Evolutionary conservation across 768 basidiomycete genomes (phyloP), one percentile per base, ranked within the genome.

Genomic region (Tylopilus plumbeoviolaceoides): DNA sequence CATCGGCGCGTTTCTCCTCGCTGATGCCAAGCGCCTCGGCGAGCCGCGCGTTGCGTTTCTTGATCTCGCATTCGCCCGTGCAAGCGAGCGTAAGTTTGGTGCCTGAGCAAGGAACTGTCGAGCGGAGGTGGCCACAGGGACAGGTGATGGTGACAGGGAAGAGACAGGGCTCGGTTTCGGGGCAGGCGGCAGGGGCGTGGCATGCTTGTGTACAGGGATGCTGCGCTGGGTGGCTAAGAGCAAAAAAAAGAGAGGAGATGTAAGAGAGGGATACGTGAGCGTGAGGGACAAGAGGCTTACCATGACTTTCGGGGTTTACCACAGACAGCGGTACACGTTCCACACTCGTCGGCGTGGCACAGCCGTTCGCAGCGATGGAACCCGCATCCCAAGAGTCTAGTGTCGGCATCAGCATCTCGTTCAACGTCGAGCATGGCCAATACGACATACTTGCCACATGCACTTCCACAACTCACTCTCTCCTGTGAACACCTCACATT

Each of bases 1-100:
- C 11, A 5, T 74, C 78, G 33, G 33, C 11, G 17, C 75, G 71
- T 7, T 66, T 70, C 41, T 83, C 78, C 15, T 78, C 68, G 36
- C 73, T 85, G 62, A 98, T 95, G 0, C 95, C 94, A 5, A 99
- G 71, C 2, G 97, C 97, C 36, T 94, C 92, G 1, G 97, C 97
- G 8, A 99, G 71, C 33, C 83, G 74, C 0, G 86, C 90, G 60
- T 97, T 98, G 11, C 97, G 81, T 65, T 95, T 89, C 41, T 86
- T 89, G 46, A 92, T 75, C 35, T 74, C 76, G 60, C 97, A 99
- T 41, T 95, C 91, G 42, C 80, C 85, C 15, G 83, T 82, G 63
- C 97, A 99, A 58, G 88, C 87, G 9, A 85, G 73, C 42, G 71
- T 66, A 41, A 78, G 72, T 38, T 56, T 63, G 5, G 56, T 60